These are phyloP conservation scores for Scheffersomyces illinoinensis DNA, from an alignment of 1,139 yeast species.

Conservation along the genomic window DNA sequence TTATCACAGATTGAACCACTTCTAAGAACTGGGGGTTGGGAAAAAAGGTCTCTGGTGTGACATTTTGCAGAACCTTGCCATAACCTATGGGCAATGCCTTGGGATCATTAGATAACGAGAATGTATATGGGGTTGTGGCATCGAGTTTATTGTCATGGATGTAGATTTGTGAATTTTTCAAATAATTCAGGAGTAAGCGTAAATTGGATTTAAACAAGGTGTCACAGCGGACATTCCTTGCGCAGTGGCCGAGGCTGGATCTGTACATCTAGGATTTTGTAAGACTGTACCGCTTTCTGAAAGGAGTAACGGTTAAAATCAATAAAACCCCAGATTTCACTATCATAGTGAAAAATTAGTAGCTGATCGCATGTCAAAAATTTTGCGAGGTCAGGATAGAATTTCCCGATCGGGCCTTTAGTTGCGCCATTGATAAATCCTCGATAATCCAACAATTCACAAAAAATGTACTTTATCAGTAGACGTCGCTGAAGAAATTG, in stretches of 20 bases:
- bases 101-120: constrained; percentile 38
- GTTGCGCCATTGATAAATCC: neutral
- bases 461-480: neutral
- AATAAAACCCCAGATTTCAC: neutral
- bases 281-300: neutral
- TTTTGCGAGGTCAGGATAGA: neutral
- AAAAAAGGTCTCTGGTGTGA: constrained; percentile 26
- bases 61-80: constrained; percentile 11
- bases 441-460: neutral
- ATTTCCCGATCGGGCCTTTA: neutral
- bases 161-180: constrained; percentile 26
- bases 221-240: neutral
- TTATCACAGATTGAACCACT: constrained; percentile 28
- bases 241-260: neutral
- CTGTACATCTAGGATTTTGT: neutral
- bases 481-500: neutral
- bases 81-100: constrained; percentile 30
- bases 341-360: neutral
- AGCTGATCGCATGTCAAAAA: neutral
- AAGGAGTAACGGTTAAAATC: neutral
- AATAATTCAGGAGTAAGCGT: constrained; percentile 9
- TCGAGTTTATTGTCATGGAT: constrained; percentile 22
- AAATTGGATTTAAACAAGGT: neutral
- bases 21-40: constrained; percentile 29
- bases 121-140: constrained; percentile 3